phyloP scores from a whole-genome alignment of 129 eudicot genomes.

The Chrysanthemum seticuspe region DNA sequence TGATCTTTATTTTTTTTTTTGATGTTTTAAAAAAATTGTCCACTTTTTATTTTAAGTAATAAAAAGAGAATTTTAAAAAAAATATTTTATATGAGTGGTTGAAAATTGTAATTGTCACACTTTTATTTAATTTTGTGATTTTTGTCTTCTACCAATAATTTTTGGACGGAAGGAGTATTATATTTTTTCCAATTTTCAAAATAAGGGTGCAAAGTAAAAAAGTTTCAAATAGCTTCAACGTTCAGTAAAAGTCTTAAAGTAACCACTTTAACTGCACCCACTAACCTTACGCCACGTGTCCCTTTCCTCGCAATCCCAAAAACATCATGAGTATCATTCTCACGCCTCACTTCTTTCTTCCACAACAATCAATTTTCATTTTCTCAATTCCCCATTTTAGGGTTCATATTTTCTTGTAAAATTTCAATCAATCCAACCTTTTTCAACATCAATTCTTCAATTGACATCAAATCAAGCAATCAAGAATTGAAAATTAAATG shows the following conservation, averaged over 20 bases:
- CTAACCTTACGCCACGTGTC: conserved; percentile 16
- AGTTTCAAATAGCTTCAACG: conserved; percentile 12
- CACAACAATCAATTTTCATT: conserved; percentile 8
- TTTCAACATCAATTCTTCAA: neutral
- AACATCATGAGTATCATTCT: neutral
- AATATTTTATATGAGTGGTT: no score
- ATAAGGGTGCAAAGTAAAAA: conserved; percentile 1
- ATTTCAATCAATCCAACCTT: neutral
- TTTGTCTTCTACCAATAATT: no score
- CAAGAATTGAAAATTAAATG: conserved; percentile 23
- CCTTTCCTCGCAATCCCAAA: neutral
- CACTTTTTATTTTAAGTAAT: no score
- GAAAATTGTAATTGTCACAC: no score
- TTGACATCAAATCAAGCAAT: neutral
- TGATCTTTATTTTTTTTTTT: no score
- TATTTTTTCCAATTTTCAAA: no score
- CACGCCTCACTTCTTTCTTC: neutral
- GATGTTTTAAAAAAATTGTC: no score
- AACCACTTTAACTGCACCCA: conserved; percentile 16
- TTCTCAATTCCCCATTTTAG: neutral
- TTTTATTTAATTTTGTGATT: no score
- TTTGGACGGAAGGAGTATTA: no score
- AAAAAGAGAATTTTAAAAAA: no score
- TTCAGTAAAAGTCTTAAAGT: conserved; percentile 20
- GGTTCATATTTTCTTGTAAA: conserved; percentile 2